Conservation (phyloP, 2,329 filamentous ascomycete genomes). For the Pezicula neosporulosa region DNA sequence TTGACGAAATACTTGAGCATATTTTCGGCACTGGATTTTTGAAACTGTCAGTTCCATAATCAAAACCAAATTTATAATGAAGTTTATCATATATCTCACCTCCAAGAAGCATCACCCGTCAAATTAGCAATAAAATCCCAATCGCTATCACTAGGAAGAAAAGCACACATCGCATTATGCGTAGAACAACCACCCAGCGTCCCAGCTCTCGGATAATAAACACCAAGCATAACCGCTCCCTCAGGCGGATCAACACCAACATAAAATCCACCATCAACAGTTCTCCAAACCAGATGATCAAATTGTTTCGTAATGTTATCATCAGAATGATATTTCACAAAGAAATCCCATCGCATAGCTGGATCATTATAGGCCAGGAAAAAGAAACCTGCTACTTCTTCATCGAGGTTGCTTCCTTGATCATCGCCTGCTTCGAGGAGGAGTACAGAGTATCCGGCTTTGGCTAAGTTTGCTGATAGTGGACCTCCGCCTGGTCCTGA, state of each 20-base stretch:
- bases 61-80: too few species aligned
- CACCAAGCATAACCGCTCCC: constrained; percentile 19
- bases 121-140: constrained; percentile 19
- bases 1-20: constrained; percentile 4
- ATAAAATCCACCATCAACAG: constrained; percentile 20
- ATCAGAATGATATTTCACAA: constrained; percentile 18
- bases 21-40: neutral
- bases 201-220: constrained; percentile 27
- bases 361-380: constrained; percentile 42
- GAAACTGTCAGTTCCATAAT: too few species aligned
- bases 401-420: constrained; percentile 36
- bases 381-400: constrained; percentile 43
- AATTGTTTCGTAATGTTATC: constrained; percentile 10
- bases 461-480: constrained; percentile 44
- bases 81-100: neutral
- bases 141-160: constrained; percentile 17
- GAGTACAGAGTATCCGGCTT: constrained; percentile 45
- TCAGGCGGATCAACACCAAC: constrained; percentile 21
- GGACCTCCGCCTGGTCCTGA: constrained; percentile 47
- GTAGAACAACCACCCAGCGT: constrained; percentile 26
- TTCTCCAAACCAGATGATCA: constrained; percentile 32
- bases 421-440: constrained; percentile 51
- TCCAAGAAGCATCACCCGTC: constrained; percentile 23
- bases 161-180: constrained; percentile 18
- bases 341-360: constrained; percentile 47